Base-by-base conservation (phyloP, 805 yeast species). In the Candida hispaniensis region DNA sequence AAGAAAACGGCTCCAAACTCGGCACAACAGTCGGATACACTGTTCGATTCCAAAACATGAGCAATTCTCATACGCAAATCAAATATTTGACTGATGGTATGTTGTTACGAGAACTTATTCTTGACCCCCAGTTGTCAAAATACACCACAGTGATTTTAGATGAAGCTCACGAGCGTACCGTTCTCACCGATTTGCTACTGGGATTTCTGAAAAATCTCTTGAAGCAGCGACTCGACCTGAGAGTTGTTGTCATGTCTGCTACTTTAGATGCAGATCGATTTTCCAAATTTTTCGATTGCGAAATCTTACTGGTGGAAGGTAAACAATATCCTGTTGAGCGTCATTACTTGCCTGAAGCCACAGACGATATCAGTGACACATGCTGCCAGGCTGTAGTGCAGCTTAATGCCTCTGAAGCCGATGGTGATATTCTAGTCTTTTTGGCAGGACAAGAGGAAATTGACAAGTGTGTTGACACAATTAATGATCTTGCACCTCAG, bases 371-470 rank as follows among this genome's bases (percentile, higher is more conserved):
- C 8, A 86, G 86, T 2, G 96, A 85, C 49, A 69, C 81, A 2
- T 64, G 77, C 49, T 71, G 81, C 8, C 71, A 78, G 44, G 62
- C 86, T 2, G 73, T 82, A 8, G 68, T 80, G 3, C 94, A 85
- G 51, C 63, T 86, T 9, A 86, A 91, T 51, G 64, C 67, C 46
- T 63, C 79, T 6, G 95, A 91, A 52, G 80, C 71, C 11, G 69
- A 69, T 18, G 98, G 99, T 28, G 98, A 91, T 54, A 71, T 91
- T n/a, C 58, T 91, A 17, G 88, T 88, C 38, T 91, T 91, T 51
- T 59, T 91, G 38, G 86, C 97, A 0, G 98, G 98, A 43, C 98
- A 91, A 55, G 98, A 91, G 51, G 98, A 91, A 51, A 91, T 91
- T 54, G 98, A 91, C 53, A 78, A 78, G 46, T 77, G 80, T 9